Base-by-base conservation (phyloP, 192 early-diverging fungal species). In the Backusella westeae region DNA sequence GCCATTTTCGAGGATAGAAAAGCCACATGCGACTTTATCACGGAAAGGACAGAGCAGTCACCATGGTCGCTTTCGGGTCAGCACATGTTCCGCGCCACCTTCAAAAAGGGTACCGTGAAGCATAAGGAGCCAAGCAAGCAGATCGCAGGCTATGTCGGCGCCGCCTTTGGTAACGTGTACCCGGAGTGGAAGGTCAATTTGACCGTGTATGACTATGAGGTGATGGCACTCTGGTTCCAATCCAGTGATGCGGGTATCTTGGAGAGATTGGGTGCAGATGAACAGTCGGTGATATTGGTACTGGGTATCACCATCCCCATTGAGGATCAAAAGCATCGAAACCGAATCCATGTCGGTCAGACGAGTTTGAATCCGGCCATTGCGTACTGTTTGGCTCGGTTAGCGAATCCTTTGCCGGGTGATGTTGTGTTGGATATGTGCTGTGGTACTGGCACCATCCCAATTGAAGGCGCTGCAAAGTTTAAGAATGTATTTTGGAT, bases 341-440 rank as follows among this genome's bases (percentile, higher is more conserved):
- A 75, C 41, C 80, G 86, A 10, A 71, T 85, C 0, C 46, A 76
- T 56, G 71, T 77, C 35, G 86, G 86, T 6, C 75, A 82, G 10
- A 87, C 86, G 0, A 79, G 83, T 29, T 67, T 87, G n/a, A 85
- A 70, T 52, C 80, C 85, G 8, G 74, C 81, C 21, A 85, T 84
- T 72, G 84, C 86, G 1, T 82, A 82, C 71, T 81, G 77, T 19
- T 72, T 87, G 7, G 39, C 77, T 21, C 56, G 72, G 3, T 32
- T 87, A 41, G 80, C 71, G 1, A 59, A 76, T 35, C 82, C 84
- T 29, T 65, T 74, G 75, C 76, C 84, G 23, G 84, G 84, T 0
- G 76, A 87, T 36, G 23, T 87, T 52, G 78, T 87, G 1, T 32
- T 87, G 12, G 86, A 87, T 68, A 69, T 78, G 34, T 87, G 86